phyloP scores from a whole-genome alignment of 1,139 yeast genomes.

The Kodamaea ohmeri region DNA sequence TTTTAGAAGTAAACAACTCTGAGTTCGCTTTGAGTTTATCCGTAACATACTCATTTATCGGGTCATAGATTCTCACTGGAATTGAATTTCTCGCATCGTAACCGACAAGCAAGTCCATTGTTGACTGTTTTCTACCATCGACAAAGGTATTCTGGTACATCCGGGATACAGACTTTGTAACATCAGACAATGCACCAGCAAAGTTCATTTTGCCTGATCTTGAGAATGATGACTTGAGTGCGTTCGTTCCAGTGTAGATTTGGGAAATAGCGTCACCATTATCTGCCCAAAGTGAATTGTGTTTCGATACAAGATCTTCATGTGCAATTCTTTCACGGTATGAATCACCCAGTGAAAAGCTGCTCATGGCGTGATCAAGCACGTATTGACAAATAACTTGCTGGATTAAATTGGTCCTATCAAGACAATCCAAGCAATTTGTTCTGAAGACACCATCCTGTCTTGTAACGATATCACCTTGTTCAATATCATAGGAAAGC shows the following conservation, averaged over 20 bases:
- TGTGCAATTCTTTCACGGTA: conserved; percentile 23
- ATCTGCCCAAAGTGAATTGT: conserved; percentile 93
- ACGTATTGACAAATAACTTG: conserved; percentile 69
- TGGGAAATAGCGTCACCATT: conserved; percentile 97
- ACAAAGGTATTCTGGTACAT: conserved; percentile 95
- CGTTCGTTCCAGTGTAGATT: conserved; percentile 96
- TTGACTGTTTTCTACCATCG: conserved; percentile 83
- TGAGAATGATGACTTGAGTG: conserved; percentile 88
- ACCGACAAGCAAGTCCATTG: conserved; percentile 84
- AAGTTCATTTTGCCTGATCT: conserved; percentile 93
- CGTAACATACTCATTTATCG: conserved; percentile 77
- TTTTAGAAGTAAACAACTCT: conserved; percentile 57
- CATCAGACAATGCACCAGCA: conserved; percentile 95
- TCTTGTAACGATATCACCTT: conserved; percentile 48
- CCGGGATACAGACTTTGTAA: conserved; percentile 91
- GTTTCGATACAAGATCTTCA: conserved; percentile 59
- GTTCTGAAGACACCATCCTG: conserved; percentile 91
- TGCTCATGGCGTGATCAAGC: conserved; percentile 62
- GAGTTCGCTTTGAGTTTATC: conserved; percentile 53
- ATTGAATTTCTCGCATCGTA: conserved; percentile 64
- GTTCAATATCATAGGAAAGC: conserved; percentile 56
- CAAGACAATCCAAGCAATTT: conserved; percentile 92
- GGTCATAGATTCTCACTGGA: conserved; percentile 79
- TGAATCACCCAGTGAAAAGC: conserved; percentile 30
- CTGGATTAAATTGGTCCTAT: conserved; percentile 89